phyloP scores from a whole-genome alignment of 2,329 filamentous ascomycete genomes.

The Scleromitrula shiraiana region DNA sequence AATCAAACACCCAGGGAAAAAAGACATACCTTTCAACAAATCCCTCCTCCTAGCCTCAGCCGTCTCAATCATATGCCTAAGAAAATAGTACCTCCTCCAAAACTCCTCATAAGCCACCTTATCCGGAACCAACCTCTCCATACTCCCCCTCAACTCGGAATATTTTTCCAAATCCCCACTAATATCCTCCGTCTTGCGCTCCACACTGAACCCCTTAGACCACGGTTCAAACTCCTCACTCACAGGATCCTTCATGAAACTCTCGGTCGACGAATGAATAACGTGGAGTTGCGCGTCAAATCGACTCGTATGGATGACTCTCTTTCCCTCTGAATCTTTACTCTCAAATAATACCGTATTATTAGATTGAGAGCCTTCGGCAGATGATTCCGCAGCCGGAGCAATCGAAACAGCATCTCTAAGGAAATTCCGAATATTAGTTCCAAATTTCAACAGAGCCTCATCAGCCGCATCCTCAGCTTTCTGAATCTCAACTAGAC shows the following conservation, averaged over 20 bases:
- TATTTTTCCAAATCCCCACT: constrained; percentile 77
- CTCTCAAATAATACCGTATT: constrained; percentile 80
- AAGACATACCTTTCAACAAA: constrained; percentile 78
- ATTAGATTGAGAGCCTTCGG: constrained; percentile 41
- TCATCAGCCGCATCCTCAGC: constrained; percentile 96
- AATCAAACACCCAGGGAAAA: no score
- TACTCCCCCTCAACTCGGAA: constrained; percentile 72
- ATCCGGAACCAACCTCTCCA: constrained; percentile 95
- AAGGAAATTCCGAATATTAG: constrained; percentile 82
- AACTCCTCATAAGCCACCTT: constrained; percentile 82
- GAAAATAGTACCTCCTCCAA: constrained; percentile 93
- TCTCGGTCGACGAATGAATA: constrained; percentile 77
- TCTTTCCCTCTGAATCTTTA: constrained; percentile 80
- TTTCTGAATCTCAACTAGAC: constrained; percentile 79
- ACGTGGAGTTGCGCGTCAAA: constrained; percentile 95
- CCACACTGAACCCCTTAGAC: constrained; percentile 67
- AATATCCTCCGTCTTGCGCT: constrained; percentile 78
- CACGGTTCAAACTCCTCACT: constrained; percentile 69
- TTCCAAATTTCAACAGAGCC: constrained; percentile 83
- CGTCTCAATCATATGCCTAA: constrained; percentile 85
- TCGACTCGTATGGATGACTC: constrained; percentile 88
- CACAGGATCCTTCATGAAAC: constrained; percentile 74
- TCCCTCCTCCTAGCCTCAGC: constrained; percentile 85
- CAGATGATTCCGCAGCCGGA: constrained; percentile 53
- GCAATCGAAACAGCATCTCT: constrained; percentile 84